A percentile compares a stretch with the other conserved stretches of the same genome.
These are phyloP conservation scores for Arthroderma sp. DNA, from an alignment of 2,329 filamentous ascomycete genomes.

Conservation along the genomic window DNA sequence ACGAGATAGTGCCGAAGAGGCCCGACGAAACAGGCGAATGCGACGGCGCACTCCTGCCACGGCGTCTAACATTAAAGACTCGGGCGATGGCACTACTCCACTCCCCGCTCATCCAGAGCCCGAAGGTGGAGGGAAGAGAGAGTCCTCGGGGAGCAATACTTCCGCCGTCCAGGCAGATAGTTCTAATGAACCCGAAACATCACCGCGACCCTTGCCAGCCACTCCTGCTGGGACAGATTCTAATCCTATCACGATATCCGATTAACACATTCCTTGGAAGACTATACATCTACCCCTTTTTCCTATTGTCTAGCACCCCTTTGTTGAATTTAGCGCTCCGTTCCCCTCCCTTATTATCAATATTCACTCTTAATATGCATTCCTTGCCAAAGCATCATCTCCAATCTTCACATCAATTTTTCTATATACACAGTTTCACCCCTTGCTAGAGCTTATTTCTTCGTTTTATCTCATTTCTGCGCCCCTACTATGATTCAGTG, in stretches of 20 bases:
- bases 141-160: neutral
- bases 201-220: neutral
- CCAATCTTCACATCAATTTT: neutral
- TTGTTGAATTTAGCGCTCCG: neutral
- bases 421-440: neutral
- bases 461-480: neutral
- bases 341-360: neutral
- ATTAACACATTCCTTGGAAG: neutral
- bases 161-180: neutral
- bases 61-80: slow-evolving; percentile 27
- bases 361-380: neutral
- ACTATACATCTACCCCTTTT: neutral
- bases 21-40: slow-evolving; percentile 55
- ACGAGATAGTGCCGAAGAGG: slow-evolving; percentile 67
- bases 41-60: slow-evolving; percentile 48
- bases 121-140: neutral
- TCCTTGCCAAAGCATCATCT: neutral
- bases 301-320: neutral
- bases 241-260: slow-evolving; percentile 4
- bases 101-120: slow-evolving; percentile 5
- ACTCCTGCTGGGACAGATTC: neutral
- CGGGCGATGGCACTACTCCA: neutral
- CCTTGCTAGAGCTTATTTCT: neutral
- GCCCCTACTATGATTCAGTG: neutral
- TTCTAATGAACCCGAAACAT: neutral